A percentile compares a stretch with the other conserved stretches of the same genome.
These are phyloP conservation scores for Begonia masoniana DNA, from an alignment of 306 rosid species.

Conservation along the genomic window DNA sequence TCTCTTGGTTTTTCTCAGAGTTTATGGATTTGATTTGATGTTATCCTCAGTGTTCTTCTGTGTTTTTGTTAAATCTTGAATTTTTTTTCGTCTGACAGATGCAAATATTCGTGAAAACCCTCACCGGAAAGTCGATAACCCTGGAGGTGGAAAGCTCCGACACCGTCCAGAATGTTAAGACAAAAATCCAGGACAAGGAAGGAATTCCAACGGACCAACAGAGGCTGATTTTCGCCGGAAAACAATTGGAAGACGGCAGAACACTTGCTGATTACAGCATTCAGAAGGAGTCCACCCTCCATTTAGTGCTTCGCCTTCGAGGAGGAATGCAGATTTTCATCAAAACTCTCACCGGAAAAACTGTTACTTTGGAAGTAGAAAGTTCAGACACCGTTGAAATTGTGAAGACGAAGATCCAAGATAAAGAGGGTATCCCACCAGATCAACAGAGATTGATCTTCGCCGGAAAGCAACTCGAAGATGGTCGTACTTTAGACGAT, in stretches of 20 bases:
- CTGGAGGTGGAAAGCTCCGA: slow-evolving; percentile 19
- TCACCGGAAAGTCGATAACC: slow-evolving; percentile 15
- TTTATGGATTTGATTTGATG: no score
- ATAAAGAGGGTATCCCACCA: slow-evolving; percentile 22
- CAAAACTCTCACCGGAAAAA: slow-evolving; percentile 14
- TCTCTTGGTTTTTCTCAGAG: no score
- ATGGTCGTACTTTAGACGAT: slow-evolving; percentile 12
- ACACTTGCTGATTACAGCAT: slow-evolving; percentile 14
- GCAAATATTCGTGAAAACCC: slow-evolving; percentile 21
- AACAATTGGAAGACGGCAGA: slow-evolving; percentile 17
- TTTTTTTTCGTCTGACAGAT: slow-evolving; percentile 1
- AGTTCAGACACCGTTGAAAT: slow-evolving; percentile 17
- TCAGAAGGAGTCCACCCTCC: slow-evolving; percentile 19
- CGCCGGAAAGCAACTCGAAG: slow-evolving; percentile 21
- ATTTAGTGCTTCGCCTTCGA: slow-evolving; percentile 18
- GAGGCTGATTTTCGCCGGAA: slow-evolving; percentile 16
- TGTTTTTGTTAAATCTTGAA: background rate
- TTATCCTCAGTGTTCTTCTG: no score
- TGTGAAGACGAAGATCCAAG: slow-evolving; percentile 17
- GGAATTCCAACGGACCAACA: slow-evolving; percentile 21
- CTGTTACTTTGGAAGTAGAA: slow-evolving; percentile 14
- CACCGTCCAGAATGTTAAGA: slow-evolving; percentile 15
- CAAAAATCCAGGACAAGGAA: slow-evolving; percentile 19
- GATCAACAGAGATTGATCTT: slow-evolving; percentile 24
- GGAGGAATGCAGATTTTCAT: slow-evolving; percentile 17